These are phyloP conservation scores for Termitomyces sp. DNA, from an alignment of 1,284 basidiomycete genomes.

Conservation along the genomic window DNA sequence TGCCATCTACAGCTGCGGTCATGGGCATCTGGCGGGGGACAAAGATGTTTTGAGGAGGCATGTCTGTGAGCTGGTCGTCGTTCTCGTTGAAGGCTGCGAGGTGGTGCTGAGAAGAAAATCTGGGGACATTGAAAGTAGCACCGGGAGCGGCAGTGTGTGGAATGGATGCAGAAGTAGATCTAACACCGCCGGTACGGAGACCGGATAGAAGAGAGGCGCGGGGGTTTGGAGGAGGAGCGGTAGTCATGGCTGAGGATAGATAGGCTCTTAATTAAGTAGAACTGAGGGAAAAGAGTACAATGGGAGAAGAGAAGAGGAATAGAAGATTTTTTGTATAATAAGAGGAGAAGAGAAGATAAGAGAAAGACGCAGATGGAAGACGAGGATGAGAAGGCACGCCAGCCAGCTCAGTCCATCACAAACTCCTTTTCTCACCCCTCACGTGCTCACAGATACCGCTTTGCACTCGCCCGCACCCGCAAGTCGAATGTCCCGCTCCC, in stretches of 20 bases:
- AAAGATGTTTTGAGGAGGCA: conserved; percentile 42
- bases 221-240: conserved; percentile 52
- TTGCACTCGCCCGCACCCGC: conserved; percentile 80
- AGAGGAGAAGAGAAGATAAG: conserved; percentile 20
- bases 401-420: conserved; percentile 21
- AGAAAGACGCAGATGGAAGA: conserved; percentile 28
- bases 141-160: conserved; percentile 68
- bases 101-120: conserved; percentile 41
- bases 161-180: conserved; percentile 54
- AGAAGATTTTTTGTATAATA: conserved; percentile 15
- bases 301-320: conserved; percentile 25
- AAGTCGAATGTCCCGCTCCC: conserved; percentile 77
- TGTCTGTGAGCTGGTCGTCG: conserved; percentile 55
- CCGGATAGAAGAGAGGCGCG: conserved; percentile 80
- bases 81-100: conserved; percentile 37
- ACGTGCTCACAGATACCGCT: conserved; percentile 63
- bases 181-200: conserved; percentile 81
- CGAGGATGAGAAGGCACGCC: conserved; percentile 24
- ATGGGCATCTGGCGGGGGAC: conserved; percentile 43
- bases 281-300: conserved; percentile 29
- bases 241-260: conserved; percentile 48
- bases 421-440: conserved; percentile 10
- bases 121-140: conserved; percentile 55
- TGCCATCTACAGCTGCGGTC: conserved; percentile 66
- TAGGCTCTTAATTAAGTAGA: conserved; percentile 32